Percentiles rank a stretch among this genome's conserved stretches.
Conservation (phyloP, 2,329 filamentous ascomycete genomes). For the Fusarium brevicatenulatum region DNA sequence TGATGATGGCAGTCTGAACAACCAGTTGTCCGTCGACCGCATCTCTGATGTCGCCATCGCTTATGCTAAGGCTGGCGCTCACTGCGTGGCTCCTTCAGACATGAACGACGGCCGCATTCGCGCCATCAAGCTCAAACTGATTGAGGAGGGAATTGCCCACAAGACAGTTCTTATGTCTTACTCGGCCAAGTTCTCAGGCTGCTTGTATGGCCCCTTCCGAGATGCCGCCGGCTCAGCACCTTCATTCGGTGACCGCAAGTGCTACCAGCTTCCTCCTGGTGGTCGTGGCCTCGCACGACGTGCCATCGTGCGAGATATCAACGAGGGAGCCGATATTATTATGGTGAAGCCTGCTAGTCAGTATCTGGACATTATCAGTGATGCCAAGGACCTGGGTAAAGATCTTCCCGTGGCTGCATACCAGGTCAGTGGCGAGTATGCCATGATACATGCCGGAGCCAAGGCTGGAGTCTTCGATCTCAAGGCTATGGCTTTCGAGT, state of each 20-base stretch:
- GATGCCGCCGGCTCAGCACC: constrained; percentile 93
- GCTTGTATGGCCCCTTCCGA: constrained; percentile 95
- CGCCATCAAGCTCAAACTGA: constrained; percentile 97
- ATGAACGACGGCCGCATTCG: constrained; percentile 99
- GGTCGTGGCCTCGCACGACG: constrained; percentile 90
- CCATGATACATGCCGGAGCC: constrained; percentile 96
- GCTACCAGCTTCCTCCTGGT: constrained; percentile 95
- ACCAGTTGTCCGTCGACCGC: constrained; percentile 90
- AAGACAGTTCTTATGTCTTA: constrained; percentile 96
- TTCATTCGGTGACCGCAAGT: constrained; percentile 92
- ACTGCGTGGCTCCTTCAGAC: constrained; percentile 96
- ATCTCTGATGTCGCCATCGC: constrained; percentile 98
- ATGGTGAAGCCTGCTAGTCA: constrained; percentile 99
- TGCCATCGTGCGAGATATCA: constrained; percentile 89
- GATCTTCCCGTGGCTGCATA: constrained; percentile 95
- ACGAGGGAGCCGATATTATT: constrained; percentile 95
- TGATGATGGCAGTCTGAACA: constrained; percentile 93
- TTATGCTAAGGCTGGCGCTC: constrained; percentile 94
- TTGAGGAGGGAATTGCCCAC: constrained; percentile 93
- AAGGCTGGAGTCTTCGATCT: constrained; percentile 97
- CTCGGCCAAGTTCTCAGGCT: constrained; percentile 96
- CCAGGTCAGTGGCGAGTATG: constrained; percentile 96
- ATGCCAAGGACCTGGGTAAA: constrained; percentile 92
- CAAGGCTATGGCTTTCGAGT: constrained; percentile 94
- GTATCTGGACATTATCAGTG: constrained; percentile 97